Conservation (phyloP, 306 rosid genomes). For the Phaseolus lunatus region DNA sequence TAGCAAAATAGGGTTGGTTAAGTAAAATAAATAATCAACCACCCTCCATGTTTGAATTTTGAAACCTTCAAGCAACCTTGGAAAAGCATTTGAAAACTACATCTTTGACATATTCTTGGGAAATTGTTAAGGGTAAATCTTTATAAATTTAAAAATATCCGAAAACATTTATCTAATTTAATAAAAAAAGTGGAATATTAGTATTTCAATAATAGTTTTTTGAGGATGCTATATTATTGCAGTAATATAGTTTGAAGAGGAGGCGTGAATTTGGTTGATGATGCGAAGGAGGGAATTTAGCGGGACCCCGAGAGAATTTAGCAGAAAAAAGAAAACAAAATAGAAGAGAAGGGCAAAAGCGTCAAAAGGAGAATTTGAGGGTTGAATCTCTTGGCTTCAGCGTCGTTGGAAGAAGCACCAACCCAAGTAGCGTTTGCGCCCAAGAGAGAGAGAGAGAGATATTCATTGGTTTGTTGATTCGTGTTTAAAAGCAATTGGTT, state of each 20-base stretch:
- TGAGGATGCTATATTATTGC: neutral
- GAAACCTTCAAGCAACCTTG: neutral
- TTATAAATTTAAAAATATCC: neutral
- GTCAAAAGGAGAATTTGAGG: constrained; percentile 17
- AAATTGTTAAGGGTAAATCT: neutral
- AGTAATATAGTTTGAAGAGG: neutral
- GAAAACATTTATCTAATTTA: neutral
- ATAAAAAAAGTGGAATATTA: neutral
- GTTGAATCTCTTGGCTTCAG: constrained; percentile 48
- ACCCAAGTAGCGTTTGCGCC: constrained; percentile 37
- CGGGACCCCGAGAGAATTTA: constrained; percentile 14
- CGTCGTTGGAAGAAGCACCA: constrained; percentile 40
- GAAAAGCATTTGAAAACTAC: neutral
- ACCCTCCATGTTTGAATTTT: neutral
- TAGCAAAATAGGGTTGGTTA: neutral
- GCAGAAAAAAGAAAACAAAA: neutral
- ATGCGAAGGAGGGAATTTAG: constrained; percentile 25
- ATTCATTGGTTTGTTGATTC: neutral
- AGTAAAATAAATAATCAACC: constrained; percentile 4
- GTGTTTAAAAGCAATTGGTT: neutral
- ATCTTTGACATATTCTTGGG: neutral
- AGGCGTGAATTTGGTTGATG: neutral
- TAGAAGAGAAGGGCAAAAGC: constrained; percentile 29
- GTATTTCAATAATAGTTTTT: neutral
- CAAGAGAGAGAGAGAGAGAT: constrained; percentile 11